Base-by-base conservation (phyloP, 345 rosid species). In the Kernera saxatilis region DNA sequence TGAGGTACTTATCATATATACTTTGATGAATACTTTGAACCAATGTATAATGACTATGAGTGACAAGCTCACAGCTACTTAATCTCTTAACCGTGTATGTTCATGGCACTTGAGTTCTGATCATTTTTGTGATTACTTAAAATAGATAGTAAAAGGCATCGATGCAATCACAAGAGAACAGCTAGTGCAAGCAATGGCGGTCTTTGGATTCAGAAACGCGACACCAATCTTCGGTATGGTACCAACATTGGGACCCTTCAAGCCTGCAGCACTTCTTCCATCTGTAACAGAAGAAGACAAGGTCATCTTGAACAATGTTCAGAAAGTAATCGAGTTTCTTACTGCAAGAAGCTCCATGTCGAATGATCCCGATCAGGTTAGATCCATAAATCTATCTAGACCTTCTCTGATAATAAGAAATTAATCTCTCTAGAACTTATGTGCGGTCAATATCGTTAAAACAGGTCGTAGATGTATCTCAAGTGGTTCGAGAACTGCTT, bases 91-190 rank as follows among this genome's bases (percentile, higher is more conserved):
- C 1, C 10, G 5, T 65, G 25, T 3, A 51, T 51, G 2, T 54
- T 40, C 39, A 40, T 58, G 29, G 18, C 48, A 18, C 32, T 0
- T 69, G 11, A 19, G 58, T 62, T 54, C 60, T 62, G 14, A 69
- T 5, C 0, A 3, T 26, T 43, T 15, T 53, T 23, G 25, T 11
- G 26, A 36, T 61, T 14, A 26, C 58, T 41, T 25, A 10, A 55
- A 65, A 70, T 87, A 93, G 98, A 86, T 93, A 73, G 98, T 93
- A 22, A 93, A 91, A 81, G 94, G 96, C 50, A 88, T 93, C 6
- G 98, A 93, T 78, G 98, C 98, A 26, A 82, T 91, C 66, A 82
- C 96, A 10, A 87, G 98, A 78, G 96, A 93, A 72, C 97, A 93
- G 81, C 79, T 93, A 43, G 89, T 90, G 46, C 93, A 81, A 77